These are phyloP conservation scores for Saposhnikovia divaricata DNA, from an alignment of 129 eudicot genomes.

Conservation along the genomic window DNA sequence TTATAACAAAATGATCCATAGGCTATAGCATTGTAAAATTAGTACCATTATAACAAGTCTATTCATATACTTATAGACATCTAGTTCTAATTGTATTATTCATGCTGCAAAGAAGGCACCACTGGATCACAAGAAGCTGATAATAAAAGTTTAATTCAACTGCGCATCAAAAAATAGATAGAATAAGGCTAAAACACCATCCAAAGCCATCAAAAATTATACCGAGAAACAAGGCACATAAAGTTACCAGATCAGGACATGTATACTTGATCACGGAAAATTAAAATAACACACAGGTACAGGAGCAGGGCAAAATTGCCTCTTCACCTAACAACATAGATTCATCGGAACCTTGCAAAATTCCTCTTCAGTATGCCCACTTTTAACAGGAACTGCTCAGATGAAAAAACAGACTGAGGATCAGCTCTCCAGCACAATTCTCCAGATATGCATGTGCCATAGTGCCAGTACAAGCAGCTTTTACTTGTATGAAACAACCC, in stretches of 20 bases:
- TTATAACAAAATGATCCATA: background rate
- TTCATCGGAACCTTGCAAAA: background rate
- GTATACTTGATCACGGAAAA: background rate
- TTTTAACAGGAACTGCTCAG: background rate
- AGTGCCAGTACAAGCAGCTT: background rate
- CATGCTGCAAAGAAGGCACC: background rate
- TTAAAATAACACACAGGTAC: background rate
- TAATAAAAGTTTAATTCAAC: background rate
- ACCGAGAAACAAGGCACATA: background rate
- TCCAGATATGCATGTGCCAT: background rate
- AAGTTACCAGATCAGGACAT: background rate
- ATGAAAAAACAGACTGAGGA: background rate
- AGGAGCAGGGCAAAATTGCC: background rate
- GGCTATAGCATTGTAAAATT: background rate
- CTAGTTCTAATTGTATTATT: background rate
- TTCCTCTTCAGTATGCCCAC: background rate
- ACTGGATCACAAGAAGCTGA: background rate
- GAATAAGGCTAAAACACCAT: background rate
- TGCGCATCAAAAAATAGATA: background rate
- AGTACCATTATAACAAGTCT: background rate
- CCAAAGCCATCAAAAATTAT: background rate
- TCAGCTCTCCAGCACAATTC: constrained; percentile 8
- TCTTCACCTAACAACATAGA: background rate
- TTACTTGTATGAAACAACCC: background rate
- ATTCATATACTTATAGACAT: background rate